Base-by-base conservation (phyloP, 495 filamentous ascomycete species). In the Penicillium lagena region DNA sequence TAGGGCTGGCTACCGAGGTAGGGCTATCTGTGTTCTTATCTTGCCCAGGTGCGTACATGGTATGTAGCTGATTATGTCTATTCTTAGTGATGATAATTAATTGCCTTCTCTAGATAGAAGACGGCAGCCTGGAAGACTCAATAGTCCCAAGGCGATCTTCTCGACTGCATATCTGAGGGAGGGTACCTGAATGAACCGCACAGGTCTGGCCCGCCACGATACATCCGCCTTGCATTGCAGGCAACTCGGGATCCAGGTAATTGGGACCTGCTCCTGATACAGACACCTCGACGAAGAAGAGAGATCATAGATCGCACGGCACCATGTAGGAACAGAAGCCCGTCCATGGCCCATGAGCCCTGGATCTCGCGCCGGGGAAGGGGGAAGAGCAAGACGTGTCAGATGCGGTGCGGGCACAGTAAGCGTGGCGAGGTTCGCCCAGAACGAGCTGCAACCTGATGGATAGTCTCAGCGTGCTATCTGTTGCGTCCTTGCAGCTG, bases 181-280 rank as follows among this genome's bases (percentile, higher is more conserved):
- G 45, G 51, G 57, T 55, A 58, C 48, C 54, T 58, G 57, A 55
- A 50, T 51, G 42, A 57, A 49, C 30, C 30, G 42, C 46, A 60
- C 29, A 46, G 40, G 12, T 17, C 35, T 12, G 40, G 13, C 29
- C 51, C 41, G 50, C 39, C 31, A 42, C 22, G 10, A 30, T 46
- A 50, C 51, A 41, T 55, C 38, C 47, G 31, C 58, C 52, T 61
- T 61, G 55, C 58, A 56, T 61, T 49, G 42, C 40, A 59, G 42
- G 47, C 49, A 53, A 59, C 40, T 39, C 30, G 38, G 9, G 9
- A 56, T 49, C 52, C 57, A 47, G 54, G 57, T 52, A 58, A 47
- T 42, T 46, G 57, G 48, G 47, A 50, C 17, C 37, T 35, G 9
- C 7, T 34, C 32, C n/a, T 33, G 31, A n/a, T 9, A 33, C 31